These are phyloP conservation scores for Nepenthes alata DNA, from an alignment of 179 eudicot genomes.

Conservation along the genomic window DNA sequence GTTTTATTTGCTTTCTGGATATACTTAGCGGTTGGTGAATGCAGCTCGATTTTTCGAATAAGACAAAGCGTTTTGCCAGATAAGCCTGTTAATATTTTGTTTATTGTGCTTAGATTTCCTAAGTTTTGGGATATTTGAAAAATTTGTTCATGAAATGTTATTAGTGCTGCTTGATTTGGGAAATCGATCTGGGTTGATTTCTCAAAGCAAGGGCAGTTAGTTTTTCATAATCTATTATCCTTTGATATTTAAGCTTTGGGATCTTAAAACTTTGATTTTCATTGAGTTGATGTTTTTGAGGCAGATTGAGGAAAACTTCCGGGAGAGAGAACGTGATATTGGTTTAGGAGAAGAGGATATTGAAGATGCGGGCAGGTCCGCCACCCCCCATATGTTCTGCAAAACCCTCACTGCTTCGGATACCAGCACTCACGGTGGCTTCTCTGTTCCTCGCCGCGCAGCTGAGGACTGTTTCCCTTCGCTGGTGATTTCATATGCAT, in stretches of 20 bases:
- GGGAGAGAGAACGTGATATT: constrained; percentile 31
- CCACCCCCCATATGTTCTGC: constrained; percentile 94
- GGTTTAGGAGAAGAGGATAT: constrained; percentile 54
- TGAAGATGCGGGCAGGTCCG: constrained; percentile 43
- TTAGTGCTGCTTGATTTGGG: no score
- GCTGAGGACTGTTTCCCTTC: constrained; percentile 98
- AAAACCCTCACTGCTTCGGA: constrained; percentile 95
- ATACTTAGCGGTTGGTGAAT: neutral
- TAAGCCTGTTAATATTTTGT: no score
- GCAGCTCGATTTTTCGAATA: no score
- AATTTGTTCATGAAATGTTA: no score
- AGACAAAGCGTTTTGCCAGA: no score
- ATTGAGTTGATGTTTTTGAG: neutral
- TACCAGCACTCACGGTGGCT: constrained; percentile 96
- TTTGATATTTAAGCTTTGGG: constrained; percentile 1
- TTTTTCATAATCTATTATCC: neutral
- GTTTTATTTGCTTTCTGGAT: neutral
- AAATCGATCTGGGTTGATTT: no score
- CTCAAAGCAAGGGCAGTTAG: neutral
- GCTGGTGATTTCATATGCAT: constrained; percentile 33
- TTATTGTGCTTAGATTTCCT: neutral
- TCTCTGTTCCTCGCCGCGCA: constrained; percentile 97
- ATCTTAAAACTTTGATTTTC: neutral
- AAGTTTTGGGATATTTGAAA: neutral
- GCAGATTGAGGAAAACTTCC: constrained; percentile 67